Conservation (phyloP, 441 rosid species). For the Adansonia gregorii region DNA sequence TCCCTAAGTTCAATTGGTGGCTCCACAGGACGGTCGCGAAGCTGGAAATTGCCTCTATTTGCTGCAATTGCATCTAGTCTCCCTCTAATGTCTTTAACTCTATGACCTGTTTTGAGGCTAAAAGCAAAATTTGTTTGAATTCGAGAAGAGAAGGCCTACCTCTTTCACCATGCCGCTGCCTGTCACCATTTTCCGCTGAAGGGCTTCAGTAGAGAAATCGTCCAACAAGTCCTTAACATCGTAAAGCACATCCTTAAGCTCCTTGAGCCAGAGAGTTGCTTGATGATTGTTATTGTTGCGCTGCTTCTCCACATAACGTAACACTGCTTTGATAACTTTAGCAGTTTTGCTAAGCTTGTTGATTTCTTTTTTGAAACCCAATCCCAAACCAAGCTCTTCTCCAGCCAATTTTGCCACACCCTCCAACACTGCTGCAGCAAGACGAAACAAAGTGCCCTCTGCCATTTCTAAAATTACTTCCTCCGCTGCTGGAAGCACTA, state of each 20-base stretch:
- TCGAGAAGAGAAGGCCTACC: neutral
- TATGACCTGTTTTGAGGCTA: constrained; percentile 13
- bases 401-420: neutral
- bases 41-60: neutral
- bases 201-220: constrained; percentile 17
- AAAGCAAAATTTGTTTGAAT: constrained; percentile 11
- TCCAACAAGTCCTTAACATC: neutral
- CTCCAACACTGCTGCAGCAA: neutral
- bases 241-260: constrained; percentile 29
- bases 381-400: neutral
- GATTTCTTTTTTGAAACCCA: neutral
- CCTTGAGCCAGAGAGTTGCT: neutral
- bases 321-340: neutral
- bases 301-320: neutral
- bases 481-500: no score
- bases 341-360: neutral
- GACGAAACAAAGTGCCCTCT: neutral
- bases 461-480: neutral
- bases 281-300: neutral
- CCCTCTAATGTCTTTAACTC: constrained; percentile 8
- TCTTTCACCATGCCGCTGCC: neutral
- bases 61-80: neutral
- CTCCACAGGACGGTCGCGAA: neutral
- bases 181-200: neutral
- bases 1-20: neutral